Percentiles rank a stretch among this genome's conserved stretches.
These are phyloP conservation scores for Eudorina sp. DNA, from an alignment of 139 green algal species.

Conservation along the genomic window DNA sequence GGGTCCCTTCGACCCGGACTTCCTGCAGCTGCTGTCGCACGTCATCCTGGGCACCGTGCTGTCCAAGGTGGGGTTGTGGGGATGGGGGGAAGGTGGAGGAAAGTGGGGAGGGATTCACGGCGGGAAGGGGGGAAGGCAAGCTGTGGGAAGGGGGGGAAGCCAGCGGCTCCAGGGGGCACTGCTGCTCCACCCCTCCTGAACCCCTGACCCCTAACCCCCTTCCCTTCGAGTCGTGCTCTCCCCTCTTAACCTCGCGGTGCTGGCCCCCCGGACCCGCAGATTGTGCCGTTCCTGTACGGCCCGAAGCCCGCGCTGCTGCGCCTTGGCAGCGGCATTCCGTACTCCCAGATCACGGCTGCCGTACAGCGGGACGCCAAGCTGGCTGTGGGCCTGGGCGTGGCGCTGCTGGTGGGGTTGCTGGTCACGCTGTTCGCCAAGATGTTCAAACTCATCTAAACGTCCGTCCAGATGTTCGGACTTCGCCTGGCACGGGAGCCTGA, in stretches of 20 bases:
- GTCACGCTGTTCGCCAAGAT: neutral
- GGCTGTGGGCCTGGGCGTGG: slow-evolving; percentile 3
- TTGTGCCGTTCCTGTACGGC: slow-evolving; percentile 71
- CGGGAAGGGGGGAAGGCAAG: too few species aligned
- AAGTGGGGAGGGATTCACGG: too few species aligned
- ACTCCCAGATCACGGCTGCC: slow-evolving; percentile 56
- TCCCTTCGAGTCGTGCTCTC: neutral
- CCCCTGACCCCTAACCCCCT: neutral
- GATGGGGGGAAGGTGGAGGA: too few species aligned
- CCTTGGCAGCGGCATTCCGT: slow-evolving; percentile 60
- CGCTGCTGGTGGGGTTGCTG: slow-evolving; percentile 5
- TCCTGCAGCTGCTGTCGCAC: slow-evolving; percentile 66
- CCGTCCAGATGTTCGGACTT: too few species aligned
- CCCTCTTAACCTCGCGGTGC: too few species aligned
- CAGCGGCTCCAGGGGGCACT: too few species aligned
- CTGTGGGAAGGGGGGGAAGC: too few species aligned
- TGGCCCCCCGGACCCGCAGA: too few species aligned
- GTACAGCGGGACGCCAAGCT: slow-evolving; percentile 59
- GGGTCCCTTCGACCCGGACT: slow-evolving; percentile 65
- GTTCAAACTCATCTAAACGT: slow-evolving; percentile 5
- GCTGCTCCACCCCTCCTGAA: too few species aligned
- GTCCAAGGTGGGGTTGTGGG: slow-evolving; percentile 39
- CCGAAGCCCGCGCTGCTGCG: slow-evolving; percentile 61
- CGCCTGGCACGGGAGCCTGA: too few species aligned
- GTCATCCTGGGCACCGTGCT: slow-evolving; percentile 64